phyloP scores from a whole-genome alignment of 805 yeast genomes.

The Zygotorulaspora sp. region DNA sequence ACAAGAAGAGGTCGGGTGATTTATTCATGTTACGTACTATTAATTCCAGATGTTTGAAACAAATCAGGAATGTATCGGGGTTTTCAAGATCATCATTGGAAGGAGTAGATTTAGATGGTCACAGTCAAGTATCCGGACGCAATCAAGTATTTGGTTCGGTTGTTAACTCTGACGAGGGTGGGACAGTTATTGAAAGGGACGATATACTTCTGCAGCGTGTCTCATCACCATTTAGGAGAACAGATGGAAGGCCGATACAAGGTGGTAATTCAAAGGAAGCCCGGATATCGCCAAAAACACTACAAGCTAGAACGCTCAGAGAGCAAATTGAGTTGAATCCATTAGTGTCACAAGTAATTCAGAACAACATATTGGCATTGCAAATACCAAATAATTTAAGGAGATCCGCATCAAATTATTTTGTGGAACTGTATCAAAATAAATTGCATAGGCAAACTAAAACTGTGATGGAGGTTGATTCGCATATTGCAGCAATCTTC shows the following conservation, averaged over 20 bases:
- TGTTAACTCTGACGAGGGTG: conserved; percentile 10
- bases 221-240: conserved; percentile 29
- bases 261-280: conserved; percentile 27
- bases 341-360: conserved; percentile 52
- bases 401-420: conserved; percentile 55
- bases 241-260: conserved; percentile 15
- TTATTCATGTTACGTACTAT: background rate
- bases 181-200: conserved; percentile 36
- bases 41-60: background rate
- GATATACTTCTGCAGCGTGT: conserved; percentile 34
- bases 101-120: conserved; percentile 5
- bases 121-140: conserved; percentile 2
- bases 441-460: conserved; percentile 50
- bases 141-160: conserved; percentile 13
- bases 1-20: too few species aligned
- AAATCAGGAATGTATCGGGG: conserved; percentile 4
- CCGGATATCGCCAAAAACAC: conserved; percentile 54
- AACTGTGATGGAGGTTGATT: conserved; percentile 58
- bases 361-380: conserved; percentile 56
- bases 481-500: conserved; percentile 75
- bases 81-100: conserved; percentile 4
- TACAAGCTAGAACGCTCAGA: conserved; percentile 49
- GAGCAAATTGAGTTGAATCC: conserved; percentile 53
- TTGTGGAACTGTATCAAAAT: conserved; percentile 46
- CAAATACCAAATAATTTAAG: conserved; percentile 62